These are phyloP conservation scores for Nothophoma quercina DNA, from an alignment of 2,329 filamentous ascomycete species.

Conservation along the genomic window DNA sequence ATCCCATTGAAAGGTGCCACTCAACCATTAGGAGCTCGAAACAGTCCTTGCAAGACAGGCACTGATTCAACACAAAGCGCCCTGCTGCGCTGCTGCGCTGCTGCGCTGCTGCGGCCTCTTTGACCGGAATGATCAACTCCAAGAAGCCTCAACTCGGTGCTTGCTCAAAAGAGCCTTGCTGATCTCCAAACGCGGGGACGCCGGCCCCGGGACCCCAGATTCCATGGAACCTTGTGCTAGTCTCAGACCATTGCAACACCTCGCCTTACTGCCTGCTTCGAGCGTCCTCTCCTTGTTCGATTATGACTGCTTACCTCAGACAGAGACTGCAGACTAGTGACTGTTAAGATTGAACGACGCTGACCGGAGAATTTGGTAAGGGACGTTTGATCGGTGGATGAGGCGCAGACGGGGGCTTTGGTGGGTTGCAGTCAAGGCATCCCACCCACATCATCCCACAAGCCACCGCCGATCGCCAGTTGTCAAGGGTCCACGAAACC, in stretches of 20 bases:
- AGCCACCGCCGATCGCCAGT: slow-evolving; percentile 10
- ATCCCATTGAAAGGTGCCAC: too few relatives aligned
- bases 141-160: background rate
- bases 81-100: too few relatives aligned
- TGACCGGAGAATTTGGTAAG: background rate
- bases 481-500: background rate
- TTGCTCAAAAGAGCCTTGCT: background rate
- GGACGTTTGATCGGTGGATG: background rate
- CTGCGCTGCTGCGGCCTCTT: background rate
- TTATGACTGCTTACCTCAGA: slow-evolving; percentile 10
- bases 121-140: background rate
- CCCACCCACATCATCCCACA: slow-evolving; percentile 5
- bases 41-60: too few relatives aligned
- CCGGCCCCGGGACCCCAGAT: slow-evolving; percentile 2
- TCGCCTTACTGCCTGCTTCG: background rate
- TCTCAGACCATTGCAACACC: background rate
- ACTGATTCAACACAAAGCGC: too few relatives aligned
- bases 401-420: background rate
- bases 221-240: slow-evolving; percentile 1
- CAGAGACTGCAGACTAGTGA: background rate
- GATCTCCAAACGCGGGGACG: background rate
- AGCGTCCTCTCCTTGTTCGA: background rate
- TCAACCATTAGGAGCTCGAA: too few relatives aligned
- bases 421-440: slow-evolving; percentile 12
- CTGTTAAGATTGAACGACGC: background rate